Evolutionary conservation across 805 yeast genomes (phyloP).

Genomic region (Isabelozyma gotoi): DNA sequence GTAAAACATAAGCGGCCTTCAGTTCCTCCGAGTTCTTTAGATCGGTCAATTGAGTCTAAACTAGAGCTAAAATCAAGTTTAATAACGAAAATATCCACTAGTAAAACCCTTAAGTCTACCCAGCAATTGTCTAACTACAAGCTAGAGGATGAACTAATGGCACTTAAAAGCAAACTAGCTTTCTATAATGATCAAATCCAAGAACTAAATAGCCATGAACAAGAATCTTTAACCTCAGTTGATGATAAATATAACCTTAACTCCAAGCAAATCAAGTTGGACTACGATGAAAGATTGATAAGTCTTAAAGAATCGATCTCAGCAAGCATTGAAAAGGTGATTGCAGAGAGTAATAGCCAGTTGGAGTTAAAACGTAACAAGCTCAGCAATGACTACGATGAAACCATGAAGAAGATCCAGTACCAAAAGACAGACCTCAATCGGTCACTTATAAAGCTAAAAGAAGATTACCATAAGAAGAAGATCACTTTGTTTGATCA

Average conservation of each 20-base stretch:
- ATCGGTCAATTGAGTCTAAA: not conserved
- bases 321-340: constrained; percentile 36
- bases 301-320: constrained; percentile 26
- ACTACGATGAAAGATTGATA: constrained; percentile 18
- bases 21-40: not conserved
- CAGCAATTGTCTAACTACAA: constrained; percentile 35
- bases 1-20: not conserved
- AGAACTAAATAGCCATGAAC: constrained; percentile 23
- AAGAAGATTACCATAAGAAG: constrained; percentile 22
- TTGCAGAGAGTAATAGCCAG: constrained; percentile 30
- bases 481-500: constrained; percentile 10
- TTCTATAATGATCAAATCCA: constrained; percentile 33
- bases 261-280: constrained; percentile 17
- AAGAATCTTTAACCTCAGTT: constrained; percentile 19
- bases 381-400: constrained; percentile 12
- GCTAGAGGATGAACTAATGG: constrained; percentile 32
- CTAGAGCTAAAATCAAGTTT: not conserved
- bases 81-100: constrained; percentile 20
- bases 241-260: constrained; percentile 22
- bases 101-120: constrained; percentile 37
- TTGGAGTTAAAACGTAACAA: constrained; percentile 26
- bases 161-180: constrained; percentile 36
- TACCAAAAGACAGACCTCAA: constrained; percentile 13
- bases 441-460: constrained; percentile 20
- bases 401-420: constrained; percentile 12